phyloP scores from a whole-genome alignment of 441 rosid genomes.

The Euphorbia celastroides region DNA sequence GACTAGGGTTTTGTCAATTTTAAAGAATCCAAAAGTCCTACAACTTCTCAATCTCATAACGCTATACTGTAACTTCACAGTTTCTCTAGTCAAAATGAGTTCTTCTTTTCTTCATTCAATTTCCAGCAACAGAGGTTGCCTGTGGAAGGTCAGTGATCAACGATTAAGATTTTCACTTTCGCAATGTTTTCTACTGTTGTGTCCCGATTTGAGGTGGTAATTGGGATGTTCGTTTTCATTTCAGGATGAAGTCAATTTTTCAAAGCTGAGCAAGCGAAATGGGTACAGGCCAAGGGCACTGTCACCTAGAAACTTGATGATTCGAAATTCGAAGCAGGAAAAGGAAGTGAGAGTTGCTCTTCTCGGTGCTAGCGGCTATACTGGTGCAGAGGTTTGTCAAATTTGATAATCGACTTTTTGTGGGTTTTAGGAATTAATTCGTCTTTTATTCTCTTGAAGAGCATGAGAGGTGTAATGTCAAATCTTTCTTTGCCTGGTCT shows the following conservation, averaged over 20 bases:
- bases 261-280: slow-evolving; percentile 25
- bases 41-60: background rate
- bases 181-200: background rate
- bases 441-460: no score
- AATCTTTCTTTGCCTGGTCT: no score
- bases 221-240: slow-evolving; percentile 1
- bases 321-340: slow-evolving; percentile 28
- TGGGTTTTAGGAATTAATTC: no score
- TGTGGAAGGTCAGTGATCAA: slow-evolving; percentile 44
- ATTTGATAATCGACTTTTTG: background rate
- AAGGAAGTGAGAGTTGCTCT: slow-evolving; percentile 67
- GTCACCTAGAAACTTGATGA: slow-evolving; percentile 35
- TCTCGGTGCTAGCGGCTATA: slow-evolving; percentile 96
- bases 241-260: slow-evolving; percentile 40
- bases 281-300: slow-evolving; percentile 26
- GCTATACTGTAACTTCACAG: background rate
- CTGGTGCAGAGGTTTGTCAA: slow-evolving; percentile 84
- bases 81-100: slow-evolving; percentile 28
- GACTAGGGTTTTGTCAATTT: slow-evolving; percentile 5
- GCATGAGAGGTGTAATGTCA: no score
- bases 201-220: background rate
- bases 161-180: background rate
- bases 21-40: background rate
- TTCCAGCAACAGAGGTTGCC: slow-evolving; percentile 27
- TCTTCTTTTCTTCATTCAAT: slow-evolving; percentile 30